phyloP scores from a whole-genome alignment of 169 alveolate genomes.

The Babesia gibsoni region DNA sequence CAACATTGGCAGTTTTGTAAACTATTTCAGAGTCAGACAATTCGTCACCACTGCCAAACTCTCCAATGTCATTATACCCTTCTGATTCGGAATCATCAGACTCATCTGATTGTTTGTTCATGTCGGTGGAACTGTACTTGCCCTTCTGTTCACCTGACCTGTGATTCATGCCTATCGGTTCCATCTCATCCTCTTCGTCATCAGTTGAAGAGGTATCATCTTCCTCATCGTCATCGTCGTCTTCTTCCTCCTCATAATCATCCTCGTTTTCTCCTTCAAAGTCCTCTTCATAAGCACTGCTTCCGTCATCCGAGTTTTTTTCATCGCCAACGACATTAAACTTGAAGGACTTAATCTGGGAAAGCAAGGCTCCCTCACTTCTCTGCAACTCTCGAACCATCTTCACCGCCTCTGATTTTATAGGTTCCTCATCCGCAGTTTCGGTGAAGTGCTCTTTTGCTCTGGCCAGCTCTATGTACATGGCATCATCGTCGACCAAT shows the following conservation, averaged over 20 bases:
- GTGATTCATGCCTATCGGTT: too few species aligned
- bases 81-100: neutral
- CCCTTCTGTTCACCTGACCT: too few species aligned
- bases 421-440: conserved; percentile 33
- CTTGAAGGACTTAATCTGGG: conserved; percentile 4
- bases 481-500: conserved; percentile 92
- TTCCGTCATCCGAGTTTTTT: conserved; percentile 17
- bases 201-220: conserved; percentile 50
- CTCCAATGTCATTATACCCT: conserved; percentile 25
- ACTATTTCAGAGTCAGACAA: conserved; percentile 86
- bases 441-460: conserved; percentile 89
- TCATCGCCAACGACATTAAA: conserved; percentile 18
- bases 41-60: conserved; percentile 78
- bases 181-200: conserved; percentile 41
- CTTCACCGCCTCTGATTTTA: conserved; percentile 78
- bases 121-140: too few species aligned
- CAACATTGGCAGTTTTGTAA: conserved; percentile 30
- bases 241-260: conserved; percentile 46
- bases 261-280: conserved; percentile 55
- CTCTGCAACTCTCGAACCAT: conserved; percentile 88
- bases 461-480: conserved; percentile 96
- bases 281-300: conserved; percentile 14
- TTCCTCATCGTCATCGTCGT: conserved; percentile 50
- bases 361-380: conserved; percentile 12
- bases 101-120: too few species aligned